Percentiles rank a stretch among this genome's conserved stretches.
Evolutionary conservation across 352 stramenopile species (phyloP).

Genomic region (Globisporangium sylvaticum): DNA sequence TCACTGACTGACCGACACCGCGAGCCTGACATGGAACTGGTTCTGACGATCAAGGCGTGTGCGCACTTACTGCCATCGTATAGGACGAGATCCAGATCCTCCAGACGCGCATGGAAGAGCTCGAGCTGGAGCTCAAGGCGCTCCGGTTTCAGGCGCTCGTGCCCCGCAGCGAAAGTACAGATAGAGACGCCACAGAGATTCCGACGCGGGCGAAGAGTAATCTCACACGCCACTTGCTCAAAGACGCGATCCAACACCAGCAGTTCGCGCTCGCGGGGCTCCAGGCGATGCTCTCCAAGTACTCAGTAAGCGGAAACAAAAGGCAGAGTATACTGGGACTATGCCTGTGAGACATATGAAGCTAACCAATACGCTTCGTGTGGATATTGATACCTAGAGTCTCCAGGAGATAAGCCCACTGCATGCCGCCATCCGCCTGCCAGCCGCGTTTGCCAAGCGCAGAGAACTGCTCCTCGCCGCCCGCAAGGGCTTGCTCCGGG

Average conservation of each 20-base stretch:
- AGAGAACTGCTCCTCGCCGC: conserved; percentile 22
- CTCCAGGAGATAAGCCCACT: not conserved
- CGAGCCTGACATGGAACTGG: no score
- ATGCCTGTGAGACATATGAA: not conserved
- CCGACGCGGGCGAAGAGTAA: not conserved
- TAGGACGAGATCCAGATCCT: conserved; percentile 6
- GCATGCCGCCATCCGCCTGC: conserved; percentile 21
- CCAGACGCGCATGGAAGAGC: conserved; percentile 4
- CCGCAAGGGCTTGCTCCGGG: conserved; percentile 21
- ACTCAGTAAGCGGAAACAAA: not conserved
- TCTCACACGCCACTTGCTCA: not conserved
- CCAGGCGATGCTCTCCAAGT: conserved; percentile 7
- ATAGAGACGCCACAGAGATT: not conserved
- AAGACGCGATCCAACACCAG: conserved; percentile 1
- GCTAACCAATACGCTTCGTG: not conserved
- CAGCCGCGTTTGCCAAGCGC: conserved; percentile 19
- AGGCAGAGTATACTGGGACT: no score
- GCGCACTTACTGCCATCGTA: not conserved
- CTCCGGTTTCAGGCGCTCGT: conserved; percentile 15
- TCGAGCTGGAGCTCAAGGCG: conserved; percentile 11
- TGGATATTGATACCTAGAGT: not conserved
- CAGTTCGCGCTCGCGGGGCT: conserved; percentile 10
- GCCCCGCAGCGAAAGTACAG: not conserved
- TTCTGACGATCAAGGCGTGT: no score
- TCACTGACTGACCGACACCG: no score